These are phyloP conservation scores for Brettanomyces nanus DNA, from an alignment of 805 yeast genomes.

Conservation along the genomic window DNA sequence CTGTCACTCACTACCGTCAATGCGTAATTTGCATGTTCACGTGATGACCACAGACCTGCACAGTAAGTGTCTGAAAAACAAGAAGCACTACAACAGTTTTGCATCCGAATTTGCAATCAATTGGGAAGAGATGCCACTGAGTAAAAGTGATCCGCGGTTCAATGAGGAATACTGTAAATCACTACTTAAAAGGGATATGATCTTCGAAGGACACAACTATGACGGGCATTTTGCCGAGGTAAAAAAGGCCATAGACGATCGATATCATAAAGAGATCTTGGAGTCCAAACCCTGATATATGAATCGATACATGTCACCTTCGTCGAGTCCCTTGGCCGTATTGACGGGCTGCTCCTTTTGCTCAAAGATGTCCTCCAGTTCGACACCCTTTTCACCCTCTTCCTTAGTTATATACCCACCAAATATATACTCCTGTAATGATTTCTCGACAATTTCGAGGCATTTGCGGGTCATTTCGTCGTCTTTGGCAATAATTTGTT, in stretches of 20 bases:
- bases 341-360: constrained; percentile 1
- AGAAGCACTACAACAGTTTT: constrained; percentile 65
- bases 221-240: constrained; percentile 33
- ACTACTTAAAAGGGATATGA: constrained; percentile 25
- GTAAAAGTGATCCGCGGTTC: constrained; percentile 30
- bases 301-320: constrained; percentile 34
- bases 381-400: constrained; percentile 30
- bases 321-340: constrained; percentile 18
- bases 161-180: constrained; percentile 28
- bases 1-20: constrained; percentile 63
- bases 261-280: constrained; percentile 24
- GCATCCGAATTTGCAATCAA: constrained; percentile 55
- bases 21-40: constrained; percentile 66
- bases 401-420: constrained; percentile 50
- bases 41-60: constrained; percentile 58
- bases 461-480: constrained; percentile 73
- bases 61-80: constrained; percentile 47
- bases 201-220: constrained; percentile 33
- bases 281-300: constrained; percentile 37
- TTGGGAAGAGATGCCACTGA: constrained; percentile 41
- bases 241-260: constrained; percentile 30
- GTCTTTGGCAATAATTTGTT: constrained; percentile 28
- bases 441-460: constrained; percentile 40
- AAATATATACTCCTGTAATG: constrained; percentile 50
- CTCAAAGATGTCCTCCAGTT: constrained; percentile 11